phyloP scores from a whole-genome alignment of 164 flowering plant species.

The Kalanchoe fedtschenkoi region DNA sequence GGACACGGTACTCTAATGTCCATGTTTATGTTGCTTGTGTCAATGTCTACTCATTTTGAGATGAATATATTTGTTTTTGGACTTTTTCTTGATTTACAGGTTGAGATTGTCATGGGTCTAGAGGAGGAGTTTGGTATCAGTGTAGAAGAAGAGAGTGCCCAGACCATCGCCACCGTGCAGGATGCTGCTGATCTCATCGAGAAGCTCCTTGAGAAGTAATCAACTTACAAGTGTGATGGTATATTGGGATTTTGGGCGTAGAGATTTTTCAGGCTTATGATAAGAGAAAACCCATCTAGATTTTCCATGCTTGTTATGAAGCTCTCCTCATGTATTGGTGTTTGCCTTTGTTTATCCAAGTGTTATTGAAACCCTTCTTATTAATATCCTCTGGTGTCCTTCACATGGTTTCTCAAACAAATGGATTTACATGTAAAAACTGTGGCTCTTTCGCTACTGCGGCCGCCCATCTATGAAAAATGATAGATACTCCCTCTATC shows the following conservation, averaged over 20 bases:
- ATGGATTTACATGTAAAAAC: not conserved
- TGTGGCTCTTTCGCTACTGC: too few relatives aligned
- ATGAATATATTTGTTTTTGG: not conserved
- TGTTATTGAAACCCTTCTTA: not conserved
- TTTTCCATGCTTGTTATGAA: not conserved
- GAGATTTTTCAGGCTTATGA: not conserved
- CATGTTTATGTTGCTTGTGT: not conserved
- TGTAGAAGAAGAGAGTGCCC: slow-evolving; percentile 14
- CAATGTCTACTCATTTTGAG: not conserved
- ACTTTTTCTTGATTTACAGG: not conserved
- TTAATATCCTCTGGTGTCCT: too few relatives aligned
- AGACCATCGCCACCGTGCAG: slow-evolving; percentile 12
- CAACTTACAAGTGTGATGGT: not conserved
- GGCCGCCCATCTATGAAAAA: too few relatives aligned
- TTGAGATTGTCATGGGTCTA: slow-evolving; percentile 14
- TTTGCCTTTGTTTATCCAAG: not conserved
- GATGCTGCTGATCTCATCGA: slow-evolving; percentile 14
- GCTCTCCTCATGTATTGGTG: not conserved
- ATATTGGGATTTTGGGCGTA: not conserved
- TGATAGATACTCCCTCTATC: too few relatives aligned
- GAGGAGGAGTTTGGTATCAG: slow-evolving; percentile 14
- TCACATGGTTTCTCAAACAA: too few relatives aligned
- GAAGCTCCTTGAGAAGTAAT: slow-evolving; percentile 12
- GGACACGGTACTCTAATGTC: slow-evolving; percentile 29
- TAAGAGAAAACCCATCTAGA: not conserved